Conservation (phyloP, 257 asterid species). For the Sherardia arvensis region DNA sequence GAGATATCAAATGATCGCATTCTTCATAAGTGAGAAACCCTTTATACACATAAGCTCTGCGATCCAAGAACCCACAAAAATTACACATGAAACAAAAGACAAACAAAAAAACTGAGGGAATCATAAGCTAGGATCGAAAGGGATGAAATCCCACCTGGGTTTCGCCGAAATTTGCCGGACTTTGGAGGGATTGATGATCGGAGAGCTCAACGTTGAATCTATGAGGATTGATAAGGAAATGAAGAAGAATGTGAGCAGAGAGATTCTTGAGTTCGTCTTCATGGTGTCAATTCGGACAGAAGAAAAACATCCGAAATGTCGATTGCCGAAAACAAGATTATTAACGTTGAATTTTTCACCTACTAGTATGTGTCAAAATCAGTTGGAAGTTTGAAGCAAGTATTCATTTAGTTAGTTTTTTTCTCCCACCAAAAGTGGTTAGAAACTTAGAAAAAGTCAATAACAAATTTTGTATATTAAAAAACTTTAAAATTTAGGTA, state of each 20-base stretch:
- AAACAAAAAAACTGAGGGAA: not conserved
- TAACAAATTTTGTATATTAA: not conserved
- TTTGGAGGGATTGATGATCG: slow-evolving; percentile 82
- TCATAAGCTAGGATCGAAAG: not conserved
- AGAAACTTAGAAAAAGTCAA: not conserved
- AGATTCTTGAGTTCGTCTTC: slow-evolving; percentile 18
- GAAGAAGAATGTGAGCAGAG: slow-evolving; percentile 27
- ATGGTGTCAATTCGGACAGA: slow-evolving; percentile 16
- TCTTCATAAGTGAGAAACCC: slow-evolving; percentile 87
- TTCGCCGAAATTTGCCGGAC: slow-evolving; percentile 79
- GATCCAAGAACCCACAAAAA: slow-evolving; percentile 4
- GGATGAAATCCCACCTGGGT: slow-evolving; percentile 50
- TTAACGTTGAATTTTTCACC: not conserved
- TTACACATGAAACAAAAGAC: not conserved
- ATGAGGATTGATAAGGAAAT: slow-evolving; percentile 38
- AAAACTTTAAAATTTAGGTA: too few relatives aligned
- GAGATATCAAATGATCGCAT: slow-evolving; percentile 78
- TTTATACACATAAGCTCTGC: slow-evolving; percentile 86
- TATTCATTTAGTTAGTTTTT: not conserved
- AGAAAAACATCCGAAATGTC: not conserved
- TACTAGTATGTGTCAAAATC: not conserved
- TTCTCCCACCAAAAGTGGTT: not conserved
- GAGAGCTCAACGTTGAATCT: slow-evolving; percentile 35
- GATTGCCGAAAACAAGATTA: not conserved
- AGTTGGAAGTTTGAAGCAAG: not conserved